A percentile compares a stretch with the other conserved stretches of the same genome.
These are phyloP conservation scores for Linaria vulgaris DNA, from an alignment of 257 asterid species.

Conservation along the genomic window DNA sequence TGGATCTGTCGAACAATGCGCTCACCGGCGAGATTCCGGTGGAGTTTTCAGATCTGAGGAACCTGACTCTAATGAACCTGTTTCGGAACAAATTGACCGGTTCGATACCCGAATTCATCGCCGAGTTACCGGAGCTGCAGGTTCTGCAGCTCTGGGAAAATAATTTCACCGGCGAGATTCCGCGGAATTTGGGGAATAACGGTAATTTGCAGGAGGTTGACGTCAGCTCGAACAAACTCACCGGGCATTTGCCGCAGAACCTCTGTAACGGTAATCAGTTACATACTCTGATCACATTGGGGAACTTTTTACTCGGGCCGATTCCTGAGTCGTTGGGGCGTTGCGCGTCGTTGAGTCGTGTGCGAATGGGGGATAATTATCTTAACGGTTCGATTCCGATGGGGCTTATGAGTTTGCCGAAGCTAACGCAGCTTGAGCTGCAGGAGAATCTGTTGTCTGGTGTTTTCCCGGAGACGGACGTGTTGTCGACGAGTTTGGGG, in stretches of 20 bases:
- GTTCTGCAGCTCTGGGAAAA: conserved; percentile 95
- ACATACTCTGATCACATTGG: conserved; percentile 68
- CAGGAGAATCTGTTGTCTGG: conserved; percentile 84
- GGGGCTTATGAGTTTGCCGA: conserved; percentile 74
- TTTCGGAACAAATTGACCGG: conserved; percentile 89
- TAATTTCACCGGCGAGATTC: conserved; percentile 88
- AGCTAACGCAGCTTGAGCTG: conserved; percentile 79
- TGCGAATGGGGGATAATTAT: conserved; percentile 88
- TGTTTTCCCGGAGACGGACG: conserved; percentile 53
- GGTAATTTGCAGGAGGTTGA: conserved; percentile 71
- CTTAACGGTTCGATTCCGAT: conserved; percentile 83
- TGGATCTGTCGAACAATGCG: conserved; percentile 87
- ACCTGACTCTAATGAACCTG: conserved; percentile 73
- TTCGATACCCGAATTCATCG: conserved; percentile 83
- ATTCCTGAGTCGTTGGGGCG: conserved; percentile 77
- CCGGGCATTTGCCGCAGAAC: conserved; percentile 76
- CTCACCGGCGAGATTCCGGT: conserved; percentile 74
- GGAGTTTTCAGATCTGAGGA: conserved; percentile 62
- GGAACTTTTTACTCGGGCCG: conserved; percentile 81
- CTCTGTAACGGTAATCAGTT: conserved; percentile 66
- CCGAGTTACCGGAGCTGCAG: conserved; percentile 70
- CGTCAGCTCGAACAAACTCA: conserved; percentile 81
- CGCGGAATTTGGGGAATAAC: conserved; percentile 63
- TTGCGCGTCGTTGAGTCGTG: conserved; percentile 69
- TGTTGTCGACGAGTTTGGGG: conserved; percentile 50